phyloP scores from a whole-genome alignment of 2,329 filamentous ascomycete genomes.

The Aspergillus clavatus region DNA sequence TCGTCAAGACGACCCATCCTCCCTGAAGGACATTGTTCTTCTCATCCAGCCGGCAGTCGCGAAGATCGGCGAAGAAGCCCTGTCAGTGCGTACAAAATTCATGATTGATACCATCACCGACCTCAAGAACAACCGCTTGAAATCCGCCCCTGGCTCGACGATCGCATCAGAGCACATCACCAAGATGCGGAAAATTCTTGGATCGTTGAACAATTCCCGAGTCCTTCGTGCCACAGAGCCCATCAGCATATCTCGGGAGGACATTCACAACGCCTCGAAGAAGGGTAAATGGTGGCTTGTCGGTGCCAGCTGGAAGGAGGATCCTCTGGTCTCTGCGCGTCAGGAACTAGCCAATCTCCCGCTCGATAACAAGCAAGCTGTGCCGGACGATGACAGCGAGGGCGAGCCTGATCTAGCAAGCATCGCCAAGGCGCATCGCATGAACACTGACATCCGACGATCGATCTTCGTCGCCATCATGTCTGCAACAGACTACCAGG shows the following conservation, averaged over 20 bases:
- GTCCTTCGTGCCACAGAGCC: slow-evolving; percentile 72
- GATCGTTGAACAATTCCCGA: slow-evolving; percentile 62
- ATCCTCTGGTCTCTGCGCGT: slow-evolving; percentile 34
- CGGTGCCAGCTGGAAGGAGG: slow-evolving; percentile 75
- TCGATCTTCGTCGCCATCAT: slow-evolving; percentile 93
- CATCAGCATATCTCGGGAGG: slow-evolving; percentile 71
- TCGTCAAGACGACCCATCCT: slow-evolving; percentile 79
- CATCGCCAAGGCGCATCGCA: slow-evolving; percentile 74
- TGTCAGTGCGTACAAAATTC: slow-evolving; percentile 87
- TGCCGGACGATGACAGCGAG: slow-evolving; percentile 27
- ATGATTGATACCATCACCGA: slow-evolving; percentile 97
- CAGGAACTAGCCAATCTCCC: slow-evolving; percentile 26
- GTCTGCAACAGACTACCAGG: slow-evolving; percentile 75
- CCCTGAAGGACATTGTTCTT: slow-evolving; percentile 82
- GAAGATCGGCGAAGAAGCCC: slow-evolving; percentile 60
- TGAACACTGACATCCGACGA: slow-evolving; percentile 80
- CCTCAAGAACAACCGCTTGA: slow-evolving; percentile 88
- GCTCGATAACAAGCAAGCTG: slow-evolving; percentile 7
- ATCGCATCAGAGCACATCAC: slow-evolving; percentile 76
- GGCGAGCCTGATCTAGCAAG: slow-evolving; percentile 60
- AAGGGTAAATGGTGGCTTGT: slow-evolving; percentile 98
- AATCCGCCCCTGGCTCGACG: slow-evolving; percentile 65
- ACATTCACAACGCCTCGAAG: slow-evolving; percentile 77
- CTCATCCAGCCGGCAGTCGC: slow-evolving; percentile 69
- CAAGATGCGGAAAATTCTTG: slow-evolving; percentile 83